Base-by-base conservation (phyloP, 2,329 filamentous ascomycete genomes). In the Plenodomus tracheiphilus region DNA sequence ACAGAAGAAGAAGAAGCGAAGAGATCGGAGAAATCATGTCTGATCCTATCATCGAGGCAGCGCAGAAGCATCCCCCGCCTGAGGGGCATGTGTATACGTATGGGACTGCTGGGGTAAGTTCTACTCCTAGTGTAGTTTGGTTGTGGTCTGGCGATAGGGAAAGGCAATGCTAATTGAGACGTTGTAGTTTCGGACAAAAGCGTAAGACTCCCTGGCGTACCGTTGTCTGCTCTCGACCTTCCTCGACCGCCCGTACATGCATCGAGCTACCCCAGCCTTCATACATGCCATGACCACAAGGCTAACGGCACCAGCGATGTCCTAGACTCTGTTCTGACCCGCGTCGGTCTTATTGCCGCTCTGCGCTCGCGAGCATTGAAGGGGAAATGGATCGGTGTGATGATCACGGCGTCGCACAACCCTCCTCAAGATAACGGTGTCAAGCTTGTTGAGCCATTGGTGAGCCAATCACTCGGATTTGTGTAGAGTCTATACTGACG, bases 361-460 rank as follows among this genome's bases (percentile, higher is more conserved):
- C 82, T 97, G 43, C 88, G 94, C 56, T 97, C 91, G 58, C 89
- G 91, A 71, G 95, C 94, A 76, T 84, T 95, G 63, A 87, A 87
- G 71, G 88, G 91, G 58, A 89, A 95, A 78, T 88, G 90, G 64
- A 96, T 99, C 68, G 94, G 94, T 68, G 87, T 99, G 61, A 86
- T 87, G 84, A 79, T 87, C 43, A 87, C 84, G 17, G 84, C 84
- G 17, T 85, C 82, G 59, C 83, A 85, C 72, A 86, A 87, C 55
- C 83, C 84, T 20, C 80, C 82, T 20, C 74, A 80, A 58, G 83
- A 86, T 62, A 86, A 86, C 64, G 84, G 84, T 16, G 86, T 86
- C 64, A 87, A 87, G 74, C 85, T 99, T 61, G 91, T 99, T 56
- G 94, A 99, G 74, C 94, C 94, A 11, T 88, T 96, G 86, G 83